These are phyloP conservation scores for Lenwebbia sp. DNA, from an alignment of 345 rosid species.

Conservation along the genomic window DNA sequence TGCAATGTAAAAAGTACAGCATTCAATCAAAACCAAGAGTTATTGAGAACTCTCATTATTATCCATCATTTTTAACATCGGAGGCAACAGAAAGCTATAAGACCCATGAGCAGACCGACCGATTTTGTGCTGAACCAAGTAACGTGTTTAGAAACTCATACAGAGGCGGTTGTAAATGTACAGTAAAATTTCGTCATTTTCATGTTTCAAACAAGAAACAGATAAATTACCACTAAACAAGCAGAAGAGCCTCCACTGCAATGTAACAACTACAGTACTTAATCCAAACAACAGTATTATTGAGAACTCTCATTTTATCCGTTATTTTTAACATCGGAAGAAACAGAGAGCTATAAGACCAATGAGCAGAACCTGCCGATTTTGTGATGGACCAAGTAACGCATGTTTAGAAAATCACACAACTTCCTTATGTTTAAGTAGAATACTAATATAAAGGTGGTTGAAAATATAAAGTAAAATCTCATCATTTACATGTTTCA, in stretches of 20 bases:
- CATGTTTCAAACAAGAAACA: neutral
- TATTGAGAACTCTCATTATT: neutral
- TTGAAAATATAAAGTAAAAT: neutral
- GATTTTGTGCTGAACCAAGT: neutral
- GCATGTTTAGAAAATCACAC: neutral
- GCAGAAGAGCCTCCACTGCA: constrained; percentile 3
- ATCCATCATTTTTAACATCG: neutral
- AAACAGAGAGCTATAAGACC: neutral
- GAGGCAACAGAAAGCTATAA: neutral
- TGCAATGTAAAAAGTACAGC: neutral
- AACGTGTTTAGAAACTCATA: neutral
- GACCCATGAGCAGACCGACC: neutral
- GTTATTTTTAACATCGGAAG: neutral
- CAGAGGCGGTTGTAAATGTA: neutral
- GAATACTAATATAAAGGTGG: neutral
- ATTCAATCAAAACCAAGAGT: neutral
- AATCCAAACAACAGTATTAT: neutral
- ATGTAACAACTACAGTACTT: neutral
- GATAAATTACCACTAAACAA: constrained; percentile 35
- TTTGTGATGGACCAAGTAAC: neutral
- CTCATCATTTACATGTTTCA: neutral
- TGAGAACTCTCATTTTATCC: neutral
- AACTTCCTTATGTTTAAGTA: neutral
- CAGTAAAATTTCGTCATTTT: neutral
- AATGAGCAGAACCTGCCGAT: neutral